phyloP scores from a whole-genome alignment of 148 eudicot species.

The Rhododendron molle region DNA sequence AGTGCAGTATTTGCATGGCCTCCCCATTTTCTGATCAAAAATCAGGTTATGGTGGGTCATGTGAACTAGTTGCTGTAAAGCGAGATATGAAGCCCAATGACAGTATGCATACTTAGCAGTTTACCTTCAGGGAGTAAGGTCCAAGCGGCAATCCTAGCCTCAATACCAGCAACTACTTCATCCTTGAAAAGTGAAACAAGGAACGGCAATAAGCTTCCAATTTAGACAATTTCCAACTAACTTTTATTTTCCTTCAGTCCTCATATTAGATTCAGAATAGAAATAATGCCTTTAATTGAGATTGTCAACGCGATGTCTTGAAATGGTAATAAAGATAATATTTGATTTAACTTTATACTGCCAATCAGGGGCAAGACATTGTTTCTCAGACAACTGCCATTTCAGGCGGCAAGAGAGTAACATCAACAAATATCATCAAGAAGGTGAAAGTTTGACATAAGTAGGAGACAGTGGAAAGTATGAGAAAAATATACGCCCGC shows the following conservation, averaged over 20 bases:
- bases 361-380: background rate
- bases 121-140: constrained; percentile 80
- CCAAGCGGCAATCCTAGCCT: constrained; percentile 76
- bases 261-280: background rate
- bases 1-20: constrained; percentile 73
- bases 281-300: background rate
- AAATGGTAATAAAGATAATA: background rate
- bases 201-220: background rate
- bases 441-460: background rate
- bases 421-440: background rate
- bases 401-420: background rate
- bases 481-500: background rate
- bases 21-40: constrained; percentile 72
- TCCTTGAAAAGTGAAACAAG: constrained; percentile 40
- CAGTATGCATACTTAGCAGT: background rate
- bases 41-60: constrained; percentile 3
- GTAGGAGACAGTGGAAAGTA: background rate
- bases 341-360: background rate
- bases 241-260: background rate
- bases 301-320: background rate
- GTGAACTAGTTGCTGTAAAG: background rate
- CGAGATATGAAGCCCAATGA: background rate
- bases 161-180: constrained; percentile 60
- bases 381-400: background rate
- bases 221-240: background rate